A percentile compares a stretch with the other conserved stretches of the same genome.
Evolutionary conservation across 305 asterid species (phyloP).

Genomic region (Fraxinus ornus): DNA sequence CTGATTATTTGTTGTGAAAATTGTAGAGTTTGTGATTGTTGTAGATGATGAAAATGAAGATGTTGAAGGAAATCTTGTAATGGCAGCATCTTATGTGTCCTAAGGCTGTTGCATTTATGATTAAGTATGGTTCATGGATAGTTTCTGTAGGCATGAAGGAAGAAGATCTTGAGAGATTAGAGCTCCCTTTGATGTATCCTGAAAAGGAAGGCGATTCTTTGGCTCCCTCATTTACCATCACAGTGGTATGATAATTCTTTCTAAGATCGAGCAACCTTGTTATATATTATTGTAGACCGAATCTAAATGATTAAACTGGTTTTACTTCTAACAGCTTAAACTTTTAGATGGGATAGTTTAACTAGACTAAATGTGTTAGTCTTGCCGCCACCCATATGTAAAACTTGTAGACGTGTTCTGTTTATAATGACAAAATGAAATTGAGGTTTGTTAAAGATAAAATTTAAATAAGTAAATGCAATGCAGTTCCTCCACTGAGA

Average conservation of each 20-base stretch:
- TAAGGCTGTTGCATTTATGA: constrained; percentile 57
- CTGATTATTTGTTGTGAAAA: constrained; percentile 25
- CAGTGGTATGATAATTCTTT: constrained; percentile 57
- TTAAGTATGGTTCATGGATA: constrained; percentile 76
- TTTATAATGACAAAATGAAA: neutral
- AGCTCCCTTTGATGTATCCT: constrained; percentile 78
- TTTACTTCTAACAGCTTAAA: neutral
- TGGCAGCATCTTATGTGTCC: constrained; percentile 58
- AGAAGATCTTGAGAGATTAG: constrained; percentile 62
- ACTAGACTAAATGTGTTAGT: neutral
- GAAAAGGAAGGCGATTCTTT: constrained; percentile 63
- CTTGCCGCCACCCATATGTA: neutral
- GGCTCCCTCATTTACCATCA: constrained; percentile 79
- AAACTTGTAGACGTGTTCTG: too few species aligned
- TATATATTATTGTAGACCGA: neutral
- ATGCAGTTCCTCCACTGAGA: neutral
- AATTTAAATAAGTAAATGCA: too few species aligned
- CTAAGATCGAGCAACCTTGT: neutral
- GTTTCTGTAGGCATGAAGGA: constrained; percentile 80
- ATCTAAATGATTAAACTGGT: neutral
- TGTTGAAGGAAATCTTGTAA: constrained; percentile 74
- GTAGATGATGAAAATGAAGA: constrained; percentile 44
- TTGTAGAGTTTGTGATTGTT: constrained; percentile 71
- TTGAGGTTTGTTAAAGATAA: neutral
- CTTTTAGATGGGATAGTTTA: neutral